A percentile compares a stretch with the other conserved stretches of the same genome.
phyloP scores from a whole-genome alignment of 148 eudicot species.

The Camellia granthamiana region DNA sequence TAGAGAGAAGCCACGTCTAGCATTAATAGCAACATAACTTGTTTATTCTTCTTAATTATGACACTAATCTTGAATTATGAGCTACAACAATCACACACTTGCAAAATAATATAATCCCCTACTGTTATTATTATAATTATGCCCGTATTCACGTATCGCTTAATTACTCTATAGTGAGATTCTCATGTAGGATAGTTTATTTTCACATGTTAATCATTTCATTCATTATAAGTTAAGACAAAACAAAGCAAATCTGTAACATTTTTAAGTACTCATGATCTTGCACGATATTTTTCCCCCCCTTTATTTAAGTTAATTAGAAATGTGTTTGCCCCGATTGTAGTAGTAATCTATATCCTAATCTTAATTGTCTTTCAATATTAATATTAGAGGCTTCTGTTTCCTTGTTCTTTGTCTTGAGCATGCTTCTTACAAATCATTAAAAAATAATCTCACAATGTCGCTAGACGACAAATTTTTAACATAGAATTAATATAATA shows the following conservation, averaged over 20 bases:
- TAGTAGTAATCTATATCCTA: slow-evolving; percentile 2
- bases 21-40: slow-evolving; percentile 3
- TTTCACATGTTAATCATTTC: background rate
- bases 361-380: slow-evolving; percentile 7
- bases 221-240: background rate
- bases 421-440: slow-evolving; percentile 17
- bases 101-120: background rate
- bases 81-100: background rate
- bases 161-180: background rate
- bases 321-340: background rate
- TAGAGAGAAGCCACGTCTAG: background rate
- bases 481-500: slow-evolving; percentile 10
- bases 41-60: slow-evolving; percentile 1
- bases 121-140: background rate
- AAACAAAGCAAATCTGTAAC: background rate
- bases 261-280: background rate
- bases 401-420: slow-evolving; percentile 17
- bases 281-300: background rate
- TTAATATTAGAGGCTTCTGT: slow-evolving; percentile 13
- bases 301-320: background rate
- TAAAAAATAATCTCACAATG: slow-evolving; percentile 14
- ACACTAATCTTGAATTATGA: slow-evolving; percentile 10
- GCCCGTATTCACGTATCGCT: background rate
- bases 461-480: slow-evolving; percentile 20
- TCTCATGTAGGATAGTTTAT: background rate